These are phyloP conservation scores for Solanum chmielewskii DNA, from an alignment of 257 asterid species.

Conservation along the genomic window DNA sequence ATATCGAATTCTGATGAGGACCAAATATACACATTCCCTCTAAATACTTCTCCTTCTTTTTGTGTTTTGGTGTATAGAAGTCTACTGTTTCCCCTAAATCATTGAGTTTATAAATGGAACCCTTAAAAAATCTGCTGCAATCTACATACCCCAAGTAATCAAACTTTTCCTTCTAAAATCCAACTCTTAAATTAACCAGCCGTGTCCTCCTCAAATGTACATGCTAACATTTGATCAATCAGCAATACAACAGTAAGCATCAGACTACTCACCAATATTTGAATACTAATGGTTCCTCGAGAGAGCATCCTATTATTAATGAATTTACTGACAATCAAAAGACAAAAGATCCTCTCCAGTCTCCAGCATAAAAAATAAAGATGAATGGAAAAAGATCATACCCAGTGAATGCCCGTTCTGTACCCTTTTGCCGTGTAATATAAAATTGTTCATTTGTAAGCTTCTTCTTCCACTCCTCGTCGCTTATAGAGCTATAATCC, in stretches of 20 bases:
- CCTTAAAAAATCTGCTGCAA: neutral
- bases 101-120: neutral
- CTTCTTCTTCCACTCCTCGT: conserved; percentile 68
- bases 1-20: neutral
- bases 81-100: neutral
- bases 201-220: neutral
- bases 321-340: neutral
- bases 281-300: neutral
- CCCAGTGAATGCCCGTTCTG: conserved; percentile 99
- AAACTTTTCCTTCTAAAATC: neutral
- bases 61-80: neutral
- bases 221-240: neutral
- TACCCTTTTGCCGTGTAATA: conserved; percentile 77
- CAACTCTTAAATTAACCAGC: neutral
- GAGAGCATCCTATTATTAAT: neutral
- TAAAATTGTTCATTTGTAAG: conserved; percentile 58
- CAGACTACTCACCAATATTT: neutral
- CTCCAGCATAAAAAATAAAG: neutral
- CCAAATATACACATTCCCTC: neutral
- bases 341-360: neutral
- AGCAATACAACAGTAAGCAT: too few species aligned
- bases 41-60: neutral
- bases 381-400: conserved; percentile 10
- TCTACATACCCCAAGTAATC: neutral
- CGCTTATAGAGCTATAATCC: conserved; percentile 36